Base-by-base conservation (phyloP, 176 grass and related monocot species). In the Triticum monococcum region DNA sequence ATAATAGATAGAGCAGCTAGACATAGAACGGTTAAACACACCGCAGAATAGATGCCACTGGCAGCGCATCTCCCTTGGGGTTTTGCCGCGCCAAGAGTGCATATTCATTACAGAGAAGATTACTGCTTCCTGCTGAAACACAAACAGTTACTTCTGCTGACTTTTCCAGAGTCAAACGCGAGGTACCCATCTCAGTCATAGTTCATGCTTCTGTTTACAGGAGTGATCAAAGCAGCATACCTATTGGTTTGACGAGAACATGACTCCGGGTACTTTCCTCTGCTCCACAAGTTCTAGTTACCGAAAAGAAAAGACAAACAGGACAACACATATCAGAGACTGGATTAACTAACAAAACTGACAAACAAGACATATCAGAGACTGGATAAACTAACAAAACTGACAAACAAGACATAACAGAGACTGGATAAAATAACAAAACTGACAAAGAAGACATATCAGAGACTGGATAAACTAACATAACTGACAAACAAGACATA, bases 281-380 rank as follows among this genome's bases (percentile, higher is more conserved):
- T 63, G 64, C 92, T 91, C 86, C 82, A 84, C 28, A 84, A 77
- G 79, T 86, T 93, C 89, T 93, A 93, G 75, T 90, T 90, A 77
- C 70, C 78, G 46, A 77, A 35, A 87, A 90, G 77, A 88, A 54
- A 85, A 87, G 45, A 85, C 72, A 87, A 81, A 93, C 61, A 91
- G 75, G 81, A 79, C 59, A 88, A 78, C 61, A 88, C 41, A n/a
- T 81, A 93, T 91, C 89, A 93, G 89, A 86, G 23, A 90, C 78
- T 85, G 50, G 3, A 88, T 88, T n/a, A 81, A 80, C 68, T 20
- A 80, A 75, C 82, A 40, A 79, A 80, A 82, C 63, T 72, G 41
- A 77, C 61, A 87, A 57, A 79, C 57, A 88, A 78, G 60, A 88
- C 41, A n/a, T 81, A 93, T 91, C 89, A 93, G 83, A 84, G 23